phyloP scores from a whole-genome alignment of 2,329 filamentous ascomycete genomes.

The Conoideocrella luteorostrata region DNA sequence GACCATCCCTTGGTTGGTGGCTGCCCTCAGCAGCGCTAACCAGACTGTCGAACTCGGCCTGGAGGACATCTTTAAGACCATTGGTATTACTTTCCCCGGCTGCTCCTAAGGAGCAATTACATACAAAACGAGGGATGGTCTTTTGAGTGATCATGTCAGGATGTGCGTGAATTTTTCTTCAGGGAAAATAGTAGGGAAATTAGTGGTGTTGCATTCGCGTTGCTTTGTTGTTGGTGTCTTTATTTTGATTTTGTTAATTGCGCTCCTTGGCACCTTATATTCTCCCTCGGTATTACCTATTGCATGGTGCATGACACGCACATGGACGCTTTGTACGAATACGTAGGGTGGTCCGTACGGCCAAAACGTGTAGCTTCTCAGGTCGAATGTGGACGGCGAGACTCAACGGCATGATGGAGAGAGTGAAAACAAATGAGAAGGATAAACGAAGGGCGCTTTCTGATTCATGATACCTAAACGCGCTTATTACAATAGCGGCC shows the following conservation, averaged over 20 bases:
- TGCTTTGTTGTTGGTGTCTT: neutral
- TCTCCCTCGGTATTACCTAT: neutral
- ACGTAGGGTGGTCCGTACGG: neutral
- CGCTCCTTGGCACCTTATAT: neutral
- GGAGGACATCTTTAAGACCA: constrained; percentile 31
- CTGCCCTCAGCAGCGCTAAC: constrained; percentile 45
- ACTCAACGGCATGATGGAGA: neutral
- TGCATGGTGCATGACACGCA: neutral
- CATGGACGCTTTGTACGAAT: neutral
- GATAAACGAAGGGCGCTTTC: constrained; percentile 14
- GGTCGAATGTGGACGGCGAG: constrained; percentile 3
- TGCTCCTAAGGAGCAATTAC: constrained; percentile 4
- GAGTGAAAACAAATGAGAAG: neutral
- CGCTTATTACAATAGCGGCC: constrained; percentile 12
- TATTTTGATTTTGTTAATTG: neutral
- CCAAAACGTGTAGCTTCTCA: constrained; percentile 1
- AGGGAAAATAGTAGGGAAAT: too few species aligned
- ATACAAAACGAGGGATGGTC: too few species aligned
- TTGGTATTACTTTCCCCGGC: constrained; percentile 7
- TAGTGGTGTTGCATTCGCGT: too few species aligned
- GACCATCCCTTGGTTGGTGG: constrained; percentile 48
- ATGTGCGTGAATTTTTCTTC: too few species aligned
- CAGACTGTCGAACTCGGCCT: constrained; percentile 49
- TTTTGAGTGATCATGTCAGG: too few species aligned
- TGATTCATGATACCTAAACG: constrained; percentile 27